phyloP scores from a whole-genome alignment of 805 yeast species.

The Citeromyces nyonsensis region DNA sequence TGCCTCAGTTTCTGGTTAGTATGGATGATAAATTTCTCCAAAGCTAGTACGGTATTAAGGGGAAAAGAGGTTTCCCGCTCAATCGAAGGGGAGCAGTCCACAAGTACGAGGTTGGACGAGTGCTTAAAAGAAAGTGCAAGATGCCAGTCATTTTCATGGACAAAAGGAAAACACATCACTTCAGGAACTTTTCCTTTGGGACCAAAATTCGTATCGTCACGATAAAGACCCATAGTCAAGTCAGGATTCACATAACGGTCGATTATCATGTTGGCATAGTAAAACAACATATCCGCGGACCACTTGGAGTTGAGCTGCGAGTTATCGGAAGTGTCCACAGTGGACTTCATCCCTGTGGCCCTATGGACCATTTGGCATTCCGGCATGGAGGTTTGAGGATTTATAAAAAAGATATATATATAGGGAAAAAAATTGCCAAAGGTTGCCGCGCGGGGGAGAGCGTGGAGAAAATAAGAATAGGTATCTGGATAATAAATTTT shows the following conservation, averaged over 20 bases:
- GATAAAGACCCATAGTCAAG: conserved; percentile 9
- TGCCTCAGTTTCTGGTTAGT: conserved; percentile 13
- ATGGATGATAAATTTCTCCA: conserved; percentile 12
- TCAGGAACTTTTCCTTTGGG: conserved; percentile 8
- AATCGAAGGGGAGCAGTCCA: conserved; percentile 10
- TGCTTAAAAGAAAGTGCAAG: conserved; percentile 13
- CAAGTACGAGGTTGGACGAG: conserved; percentile 9
- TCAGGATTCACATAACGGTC: conserved; percentile 9
- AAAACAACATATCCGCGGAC: conserved; percentile 14
- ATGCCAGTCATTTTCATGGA: conserved; percentile 16
- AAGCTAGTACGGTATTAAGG: conserved; percentile 8
- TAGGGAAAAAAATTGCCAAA: no score
- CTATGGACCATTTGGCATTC: conserved; percentile 6
- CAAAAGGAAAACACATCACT: conserved; percentile 15
- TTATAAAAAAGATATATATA: no score
- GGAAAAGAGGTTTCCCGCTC: conserved; percentile 6
- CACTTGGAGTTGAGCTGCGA: conserved; percentile 12
- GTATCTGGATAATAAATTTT: no score
- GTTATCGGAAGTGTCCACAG: conserved; percentile 11
- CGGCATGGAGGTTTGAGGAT: conserved; percentile 2
- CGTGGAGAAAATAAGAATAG: no score
- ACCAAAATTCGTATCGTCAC: conserved; percentile 10
- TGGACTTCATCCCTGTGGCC: conserved; percentile 11
- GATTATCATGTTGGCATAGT: conserved; percentile 11
- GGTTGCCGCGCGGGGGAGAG: no score